Evolutionary conservation across 768 basidiomycete genomes (phyloP), one percentile per base, ranked within the genome.

Genomic region (Amanita rimosa): DNA sequence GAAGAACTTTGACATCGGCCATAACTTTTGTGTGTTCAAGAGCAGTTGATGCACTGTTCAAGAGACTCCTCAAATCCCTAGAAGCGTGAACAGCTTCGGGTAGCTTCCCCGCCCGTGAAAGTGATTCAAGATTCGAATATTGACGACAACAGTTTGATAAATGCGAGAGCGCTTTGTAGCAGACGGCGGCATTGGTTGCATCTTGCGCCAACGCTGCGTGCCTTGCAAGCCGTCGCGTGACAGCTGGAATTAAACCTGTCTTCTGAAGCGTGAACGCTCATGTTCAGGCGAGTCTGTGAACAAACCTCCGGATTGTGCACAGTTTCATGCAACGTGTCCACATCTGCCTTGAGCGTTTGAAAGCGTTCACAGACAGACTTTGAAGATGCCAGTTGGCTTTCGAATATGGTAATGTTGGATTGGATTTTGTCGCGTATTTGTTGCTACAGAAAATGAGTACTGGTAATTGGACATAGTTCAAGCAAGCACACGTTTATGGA

Each of bases 351-450:
- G 39, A 92, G 66, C 5, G 71, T 60, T 24, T 65, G 64, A 39
- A 81, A 61, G 22, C 81, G 76, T 49, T 72, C 67, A 60, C 85
- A 83, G 17, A 88, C 73, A 24, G 78, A 78, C 62, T 69, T 73
- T 14, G 88, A 75, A 11, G 79, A 73, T 39, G 72, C 63, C 26
- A 83, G 56, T 55, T 91, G 85, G 33, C 67, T 64, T 44, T 83
- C 75, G 51, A 91, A 88, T 19, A 69, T 62, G 10, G 79, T 75
- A 13, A 79, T 64, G 62, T 89, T 75, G 13, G 67, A 63, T 50
- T 82, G 73, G 54, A 91, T 82, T 42, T 85, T 78, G 54, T 84
- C 79, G 55, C 84, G 80, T 54, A 95, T 80, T 57, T 70, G 75
- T 57, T 71, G 67, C 80, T 91, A 63, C 34, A 56, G 10, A 22